A percentile compares a stretch with the other conserved stretches of the same genome.
phyloP scores from a whole-genome alignment of 148 eudicot species.

The Chenopodium quinoa region DNA sequence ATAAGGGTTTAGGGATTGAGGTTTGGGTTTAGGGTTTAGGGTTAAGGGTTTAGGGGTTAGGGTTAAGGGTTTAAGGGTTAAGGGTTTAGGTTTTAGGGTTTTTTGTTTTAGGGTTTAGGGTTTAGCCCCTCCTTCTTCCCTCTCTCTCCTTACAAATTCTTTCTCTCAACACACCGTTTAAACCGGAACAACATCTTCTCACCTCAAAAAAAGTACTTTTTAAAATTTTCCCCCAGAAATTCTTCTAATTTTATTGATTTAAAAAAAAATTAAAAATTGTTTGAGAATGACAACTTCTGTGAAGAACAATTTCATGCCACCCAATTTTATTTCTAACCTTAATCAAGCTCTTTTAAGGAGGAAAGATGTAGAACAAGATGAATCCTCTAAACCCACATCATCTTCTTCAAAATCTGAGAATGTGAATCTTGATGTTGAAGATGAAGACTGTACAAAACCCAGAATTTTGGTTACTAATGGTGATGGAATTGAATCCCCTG shows the following conservation, averaged over 20 bases:
- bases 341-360: constrained; percentile 49
- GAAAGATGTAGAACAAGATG: constrained; percentile 39
- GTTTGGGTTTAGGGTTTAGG: too few relatives aligned
- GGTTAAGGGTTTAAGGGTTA: too few relatives aligned
- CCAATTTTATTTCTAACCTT: constrained; percentile 57
- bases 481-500: constrained; percentile 83
- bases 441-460: constrained; percentile 43
- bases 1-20: too few relatives aligned
- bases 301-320: constrained; percentile 56
- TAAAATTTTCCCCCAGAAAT: not conserved
- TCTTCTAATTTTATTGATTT: not conserved
- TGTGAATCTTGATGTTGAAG: constrained; percentile 11
- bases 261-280: not conserved
- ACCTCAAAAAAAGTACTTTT: constrained; percentile 17
- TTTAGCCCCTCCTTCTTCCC: constrained; percentile 5
- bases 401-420: constrained; percentile 29
- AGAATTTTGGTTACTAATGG: constrained; percentile 74
- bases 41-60: too few relatives aligned
- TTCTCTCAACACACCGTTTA: constrained; percentile 34
- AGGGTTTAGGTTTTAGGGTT: too few relatives aligned
- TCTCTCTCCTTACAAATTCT: constrained; percentile 18
- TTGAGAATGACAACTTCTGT: constrained; percentile 32
- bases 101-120: too few relatives aligned
- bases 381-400: constrained; percentile 29
- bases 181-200: constrained; percentile 37